Evolutionary conservation across 1,284 basidiomycete species (phyloP), one percentile per base, ranked within the genome.

Genomic region (Gymnopus androsaceus): DNA sequence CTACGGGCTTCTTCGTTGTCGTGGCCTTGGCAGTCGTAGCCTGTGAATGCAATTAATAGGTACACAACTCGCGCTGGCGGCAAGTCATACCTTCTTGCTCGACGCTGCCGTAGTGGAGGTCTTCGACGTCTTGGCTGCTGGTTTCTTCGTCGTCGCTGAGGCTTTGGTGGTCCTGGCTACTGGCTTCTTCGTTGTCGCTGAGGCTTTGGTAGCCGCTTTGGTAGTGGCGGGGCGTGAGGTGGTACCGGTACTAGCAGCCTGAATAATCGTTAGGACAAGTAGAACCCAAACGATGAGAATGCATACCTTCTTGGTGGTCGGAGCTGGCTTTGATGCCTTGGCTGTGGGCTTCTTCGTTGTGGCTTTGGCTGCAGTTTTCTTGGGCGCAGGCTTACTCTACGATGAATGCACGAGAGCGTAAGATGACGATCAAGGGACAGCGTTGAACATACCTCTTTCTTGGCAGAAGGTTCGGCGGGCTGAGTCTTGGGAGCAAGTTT

Each of bases 401-500:
- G 44, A 46, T 40, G 44, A 63, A 47, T 57, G 57, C 65, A 56
- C 60, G 33, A 55, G 64, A 37, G 34, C 34, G 34, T 36, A 9
- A 36, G n/a, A 9, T 9, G n/a, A 36, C 92, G 90, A n/a, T n/a
- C n/a, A n/a, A n/a, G n/a, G n/a, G n/a, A n/a, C n/a, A n/a, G n/a
- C n/a, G n/a, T n/a, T n/a, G n/a, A n/a, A n/a, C n/a, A n/a, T n/a
- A n/a, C n/a, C n/a, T n/a, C n/a, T n/a, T n/a, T n/a, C n/a, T n/a
- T n/a, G 50, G 81, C 78, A 37, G 78, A 74, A 14, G 76, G 69
- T 61, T 86, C 83, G 34, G 73, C 69, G 15, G 75, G 61, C 61
- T 76, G 81, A 41, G 68, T 64, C 76, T 87, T 88, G 55, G 93
- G 85, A 42, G 90, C 80, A 40, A 95, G 84, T 75, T 95, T 95